Conservation (phyloP, 1,284 basidiomycete genomes). For the Leccinum fallax region DNA sequence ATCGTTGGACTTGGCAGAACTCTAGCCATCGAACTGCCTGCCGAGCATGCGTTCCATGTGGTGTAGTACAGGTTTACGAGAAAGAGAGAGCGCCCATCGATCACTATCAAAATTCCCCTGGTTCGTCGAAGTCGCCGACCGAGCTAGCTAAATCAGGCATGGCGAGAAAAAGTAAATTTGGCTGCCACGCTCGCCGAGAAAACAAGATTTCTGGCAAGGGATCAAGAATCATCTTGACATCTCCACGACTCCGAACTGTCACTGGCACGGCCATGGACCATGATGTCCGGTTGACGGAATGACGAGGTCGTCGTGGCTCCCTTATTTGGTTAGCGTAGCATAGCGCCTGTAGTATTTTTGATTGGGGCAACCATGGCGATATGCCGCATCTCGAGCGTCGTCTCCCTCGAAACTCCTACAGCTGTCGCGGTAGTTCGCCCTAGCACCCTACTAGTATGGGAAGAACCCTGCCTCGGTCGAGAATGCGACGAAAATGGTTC, state of each 20-base stretch:
- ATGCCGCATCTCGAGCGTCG: not conserved
- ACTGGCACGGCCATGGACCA: not conserved
- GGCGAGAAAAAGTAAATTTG: not conserved
- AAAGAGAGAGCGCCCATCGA: not conserved
- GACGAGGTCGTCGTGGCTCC: not conserved
- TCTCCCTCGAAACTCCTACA: not conserved
- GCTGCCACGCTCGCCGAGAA: not conserved
- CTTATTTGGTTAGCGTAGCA: not conserved
- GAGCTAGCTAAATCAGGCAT: not conserved
- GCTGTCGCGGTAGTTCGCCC: not conserved
- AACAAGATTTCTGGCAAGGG: not conserved
- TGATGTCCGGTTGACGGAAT: not conserved
- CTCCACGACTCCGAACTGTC: not conserved
- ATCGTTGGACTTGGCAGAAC: not conserved
- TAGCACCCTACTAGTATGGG: not conserved
- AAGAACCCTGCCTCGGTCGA: not conserved
- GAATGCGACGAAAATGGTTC: not conserved
- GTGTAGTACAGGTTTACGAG: not conserved
- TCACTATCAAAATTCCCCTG: not conserved
- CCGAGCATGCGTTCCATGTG: not conserved
- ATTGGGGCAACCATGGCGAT: not conserved
- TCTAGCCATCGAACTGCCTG: not conserved
- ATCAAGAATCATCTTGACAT: not conserved
- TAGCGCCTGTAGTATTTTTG: not conserved
- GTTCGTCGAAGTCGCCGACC: not conserved